Evolutionary conservation across 2,329 filamentous ascomycete genomes (phyloP).

Genomic region (Ophiocordyceps robertsii): DNA sequence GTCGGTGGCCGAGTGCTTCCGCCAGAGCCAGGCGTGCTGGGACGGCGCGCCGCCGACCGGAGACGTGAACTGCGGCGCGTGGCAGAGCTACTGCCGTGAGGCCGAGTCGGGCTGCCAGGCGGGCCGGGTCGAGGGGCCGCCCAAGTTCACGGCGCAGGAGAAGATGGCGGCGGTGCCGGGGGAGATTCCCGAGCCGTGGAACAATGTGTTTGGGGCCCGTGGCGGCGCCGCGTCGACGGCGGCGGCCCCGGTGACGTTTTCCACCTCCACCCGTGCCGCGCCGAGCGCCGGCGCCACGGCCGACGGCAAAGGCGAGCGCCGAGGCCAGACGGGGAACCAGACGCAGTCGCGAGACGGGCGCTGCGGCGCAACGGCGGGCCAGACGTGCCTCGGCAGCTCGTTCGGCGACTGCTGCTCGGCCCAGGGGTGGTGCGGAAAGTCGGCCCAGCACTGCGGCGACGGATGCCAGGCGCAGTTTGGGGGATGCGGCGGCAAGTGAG

Average conservation of each 20-base stretch:
- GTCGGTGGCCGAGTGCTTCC: constrained; percentile 41
- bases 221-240: not conserved
- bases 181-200: constrained; percentile 18
- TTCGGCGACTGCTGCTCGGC: constrained; percentile 30
- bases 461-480: constrained; percentile 23
- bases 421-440: constrained; percentile 23
- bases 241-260: not conserved
- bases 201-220: constrained; percentile 8
- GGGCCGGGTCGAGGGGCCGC: constrained; percentile 32
- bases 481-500: constrained; percentile 10
- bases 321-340: not conserved
- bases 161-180: constrained; percentile 16
- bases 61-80: constrained; percentile 42
- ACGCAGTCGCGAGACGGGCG: constrained; percentile 16
- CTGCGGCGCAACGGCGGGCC: constrained; percentile 24
- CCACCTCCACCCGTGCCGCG: too few relatives aligned
- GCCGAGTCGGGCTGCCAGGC: constrained; percentile 30
- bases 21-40: constrained; percentile 48
- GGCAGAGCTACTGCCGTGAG: constrained; percentile 46
- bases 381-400: constrained; percentile 26
- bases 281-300: not conserved
- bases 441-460: constrained; percentile 19
- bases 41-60: constrained; percentile 44
- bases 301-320: not conserved
- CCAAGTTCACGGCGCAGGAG: constrained; percentile 23